Conservation (phyloP, 2,329 filamentous ascomycete species). For the Cladosporium sp. region DNA sequence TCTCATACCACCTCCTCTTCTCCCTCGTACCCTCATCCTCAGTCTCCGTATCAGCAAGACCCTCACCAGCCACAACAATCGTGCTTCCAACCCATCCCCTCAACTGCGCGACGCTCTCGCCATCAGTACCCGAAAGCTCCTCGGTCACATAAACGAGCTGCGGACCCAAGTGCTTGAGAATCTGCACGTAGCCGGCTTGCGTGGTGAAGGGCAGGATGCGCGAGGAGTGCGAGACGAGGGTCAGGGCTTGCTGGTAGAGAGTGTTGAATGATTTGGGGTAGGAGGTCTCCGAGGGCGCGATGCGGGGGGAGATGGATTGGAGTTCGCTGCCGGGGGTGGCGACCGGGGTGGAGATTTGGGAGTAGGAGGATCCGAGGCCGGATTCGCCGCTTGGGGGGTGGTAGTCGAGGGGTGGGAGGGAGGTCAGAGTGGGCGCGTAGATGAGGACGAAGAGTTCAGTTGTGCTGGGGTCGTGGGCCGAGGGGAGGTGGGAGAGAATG, state of each 20-base stretch:
- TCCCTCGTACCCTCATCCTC: constrained; percentile 51
- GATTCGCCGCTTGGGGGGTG: constrained; percentile 54
- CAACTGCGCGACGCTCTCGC: constrained; percentile 69
- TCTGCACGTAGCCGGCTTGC: constrained; percentile 77
- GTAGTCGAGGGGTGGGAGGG: constrained; percentile 46
- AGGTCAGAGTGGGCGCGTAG: constrained; percentile 73
- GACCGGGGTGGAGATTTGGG: constrained; percentile 72
- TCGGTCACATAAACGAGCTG: constrained; percentile 85
- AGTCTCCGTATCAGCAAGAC: constrained; percentile 76
- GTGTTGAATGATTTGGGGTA: constrained; percentile 67
- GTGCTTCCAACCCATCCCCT: constrained; percentile 64
- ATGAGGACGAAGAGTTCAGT: constrained; percentile 85
- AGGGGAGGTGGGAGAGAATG: constrained; percentile 84
- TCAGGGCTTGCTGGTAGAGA: constrained; percentile 75
- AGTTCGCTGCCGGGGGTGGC: constrained; percentile 66
- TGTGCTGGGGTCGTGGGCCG: constrained; percentile 69
- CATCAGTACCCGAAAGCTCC: constrained; percentile 65
- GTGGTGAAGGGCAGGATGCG: constrained; percentile 90
- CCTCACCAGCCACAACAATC: constrained; percentile 64
- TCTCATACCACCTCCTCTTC: constrained; percentile 72
- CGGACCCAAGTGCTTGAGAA: constrained; percentile 81
- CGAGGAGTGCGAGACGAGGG: constrained; percentile 77
- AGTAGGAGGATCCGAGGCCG: constrained; percentile 78
- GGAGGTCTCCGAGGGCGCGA: constrained; percentile 38
- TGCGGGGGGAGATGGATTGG: constrained; percentile 44